These are phyloP conservation scores for Sarocladium brachiariae DNA, from an alignment of 2,329 filamentous ascomycete species.

Conservation along the genomic window DNA sequence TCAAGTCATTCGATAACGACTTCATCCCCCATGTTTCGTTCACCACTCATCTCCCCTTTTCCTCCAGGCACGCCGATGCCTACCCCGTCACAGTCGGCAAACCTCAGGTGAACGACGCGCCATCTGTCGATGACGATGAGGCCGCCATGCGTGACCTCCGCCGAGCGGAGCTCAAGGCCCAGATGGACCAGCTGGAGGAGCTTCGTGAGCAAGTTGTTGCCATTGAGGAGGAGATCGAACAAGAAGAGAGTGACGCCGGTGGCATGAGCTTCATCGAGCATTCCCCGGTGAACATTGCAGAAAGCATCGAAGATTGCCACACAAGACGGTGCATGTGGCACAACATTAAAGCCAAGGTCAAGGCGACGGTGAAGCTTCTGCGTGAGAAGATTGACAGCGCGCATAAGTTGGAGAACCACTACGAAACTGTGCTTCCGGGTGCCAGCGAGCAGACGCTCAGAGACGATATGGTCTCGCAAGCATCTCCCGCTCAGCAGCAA, in stretches of 20 bases:
- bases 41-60: constrained; percentile 42
- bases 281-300: neutral
- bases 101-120: neutral
- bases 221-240: neutral
- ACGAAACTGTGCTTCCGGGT: neutral
- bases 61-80: constrained; percentile 13
- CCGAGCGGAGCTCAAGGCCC: neutral
- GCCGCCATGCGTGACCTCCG: neutral
- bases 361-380: neutral
- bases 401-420: neutral
- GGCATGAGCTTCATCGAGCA: too few relatives aligned
- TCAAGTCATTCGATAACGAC: constrained; percentile 35
- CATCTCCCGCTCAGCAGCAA: neutral
- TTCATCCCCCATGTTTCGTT: constrained; percentile 32
- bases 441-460: neutral
- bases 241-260: too few relatives aligned
- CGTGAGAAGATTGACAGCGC: neutral
- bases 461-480: neutral
- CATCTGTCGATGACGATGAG: neutral
- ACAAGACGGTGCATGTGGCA: neutral
- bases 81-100: neutral
- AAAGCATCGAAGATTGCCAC: neutral
- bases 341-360: neutral
- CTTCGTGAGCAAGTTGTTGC: neutral
- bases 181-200: neutral